Percentiles rank a stretch among this genome's conserved stretches.
phyloP scores from a whole-genome alignment of 2,329 filamentous ascomycete species.

The Fusarium subtropicale region DNA sequence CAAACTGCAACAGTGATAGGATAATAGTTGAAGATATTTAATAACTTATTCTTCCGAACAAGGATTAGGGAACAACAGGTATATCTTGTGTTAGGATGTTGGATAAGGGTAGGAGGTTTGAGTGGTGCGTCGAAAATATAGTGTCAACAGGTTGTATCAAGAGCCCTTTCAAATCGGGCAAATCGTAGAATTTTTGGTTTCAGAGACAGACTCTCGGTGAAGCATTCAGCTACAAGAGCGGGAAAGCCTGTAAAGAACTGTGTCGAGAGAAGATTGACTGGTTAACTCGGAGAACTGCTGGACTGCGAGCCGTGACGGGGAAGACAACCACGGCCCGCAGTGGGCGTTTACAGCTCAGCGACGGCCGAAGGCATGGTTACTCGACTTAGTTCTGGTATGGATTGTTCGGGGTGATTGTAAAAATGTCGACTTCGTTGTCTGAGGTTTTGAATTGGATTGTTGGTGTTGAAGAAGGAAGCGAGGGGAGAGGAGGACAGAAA shows the following conservation, averaged over 20 bases:
- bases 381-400: conserved; percentile 74
- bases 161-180: conserved; percentile 49
- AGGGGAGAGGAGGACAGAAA: conserved; percentile 45
- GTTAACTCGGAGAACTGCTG: conserved; percentile 83
- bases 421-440: conserved; percentile 75
- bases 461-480: conserved; percentile 48
- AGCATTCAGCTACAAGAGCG: conserved; percentile 56
- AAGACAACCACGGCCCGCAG: conserved; percentile 71
- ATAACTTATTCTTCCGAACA: background rate
- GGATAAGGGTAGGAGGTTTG: background rate
- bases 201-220: conserved; percentile 55
- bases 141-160: conserved; percentile 28
- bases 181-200: conserved; percentile 50
- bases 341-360: conserved; percentile 93
- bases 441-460: conserved; percentile 50
- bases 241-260: conserved; percentile 72
- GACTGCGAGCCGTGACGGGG: conserved; percentile 75
- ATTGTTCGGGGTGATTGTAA: conserved; percentile 49
- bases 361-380: conserved; percentile 76
- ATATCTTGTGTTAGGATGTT: conserved; percentile 11
- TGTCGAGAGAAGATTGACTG: conserved; percentile 70
- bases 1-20: background rate
- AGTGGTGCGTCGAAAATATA: background rate
- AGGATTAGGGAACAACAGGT: conserved; percentile 1
- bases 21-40: background rate